Evolutionary conservation across 192 early-diverging fungal genomes (phyloP).

Genomic region (Linnemannia exigua): DNA sequence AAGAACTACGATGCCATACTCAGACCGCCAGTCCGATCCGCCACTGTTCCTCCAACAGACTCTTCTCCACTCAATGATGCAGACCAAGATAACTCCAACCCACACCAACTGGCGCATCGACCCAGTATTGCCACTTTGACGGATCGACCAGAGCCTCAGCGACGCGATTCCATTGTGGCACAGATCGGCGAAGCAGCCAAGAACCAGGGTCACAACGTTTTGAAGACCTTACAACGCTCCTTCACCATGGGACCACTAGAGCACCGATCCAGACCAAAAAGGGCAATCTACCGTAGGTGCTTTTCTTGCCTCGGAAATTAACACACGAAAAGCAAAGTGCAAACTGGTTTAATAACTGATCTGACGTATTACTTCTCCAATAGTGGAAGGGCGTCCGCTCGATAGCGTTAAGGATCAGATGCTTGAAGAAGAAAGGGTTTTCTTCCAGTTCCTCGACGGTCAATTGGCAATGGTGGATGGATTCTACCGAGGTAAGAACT

Average conservation of each 20-base stretch:
- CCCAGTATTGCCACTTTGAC: not conserved
- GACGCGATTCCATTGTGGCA: not conserved
- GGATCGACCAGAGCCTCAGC: not conserved
- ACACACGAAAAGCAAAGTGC: not conserved
- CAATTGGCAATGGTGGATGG: constrained; percentile 56
- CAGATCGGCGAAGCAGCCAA: constrained; percentile 14
- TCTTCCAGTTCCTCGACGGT: constrained; percentile 59
- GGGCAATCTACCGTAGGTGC: constrained; percentile 17
- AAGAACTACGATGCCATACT: constrained; percentile 34
- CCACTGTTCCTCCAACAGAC: not conserved
- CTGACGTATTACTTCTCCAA: not conserved
- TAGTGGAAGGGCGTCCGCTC: constrained; percentile 25
- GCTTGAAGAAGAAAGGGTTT: constrained; percentile 46
- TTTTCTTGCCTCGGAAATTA: not conserved
- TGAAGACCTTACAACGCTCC: constrained; percentile 8
- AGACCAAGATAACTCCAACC: not conserved
- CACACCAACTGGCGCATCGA: not conserved
- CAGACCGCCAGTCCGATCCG: not conserved
- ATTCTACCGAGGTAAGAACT: constrained; percentile 67
- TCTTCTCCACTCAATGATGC: not conserved
- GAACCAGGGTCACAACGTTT: not conserved
- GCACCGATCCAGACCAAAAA: not conserved
- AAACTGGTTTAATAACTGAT: not conserved
- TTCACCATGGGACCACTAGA: constrained; percentile 5
- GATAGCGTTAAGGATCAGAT: constrained; percentile 30